These are phyloP conservation scores for Torulaspora gathmanii DNA, from an alignment of 805 yeast genomes.

Conservation along the genomic window DNA sequence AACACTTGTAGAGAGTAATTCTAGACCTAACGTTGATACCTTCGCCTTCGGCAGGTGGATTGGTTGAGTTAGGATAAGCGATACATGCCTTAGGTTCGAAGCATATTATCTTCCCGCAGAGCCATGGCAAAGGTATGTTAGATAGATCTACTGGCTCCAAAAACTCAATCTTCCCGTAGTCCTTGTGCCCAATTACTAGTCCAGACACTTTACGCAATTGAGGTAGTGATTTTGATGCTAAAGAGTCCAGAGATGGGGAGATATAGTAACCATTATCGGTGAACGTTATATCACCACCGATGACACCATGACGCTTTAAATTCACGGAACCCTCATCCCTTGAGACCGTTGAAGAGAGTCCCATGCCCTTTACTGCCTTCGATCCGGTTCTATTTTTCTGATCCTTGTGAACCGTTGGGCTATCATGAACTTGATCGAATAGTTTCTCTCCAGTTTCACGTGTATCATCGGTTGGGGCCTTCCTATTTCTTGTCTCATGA, in stretches of 20 bases:
- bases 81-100: conserved; percentile 57
- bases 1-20: conserved; percentile 73
- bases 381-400: conserved; percentile 2
- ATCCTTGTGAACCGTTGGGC: conserved; percentile 13
- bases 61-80: conserved; percentile 63
- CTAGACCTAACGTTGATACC: conserved; percentile 77
- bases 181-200: conserved; percentile 71
- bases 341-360: conserved; percentile 3
- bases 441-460: conserved; percentile 8
- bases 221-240: conserved; percentile 53
- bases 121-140: conserved; percentile 52
- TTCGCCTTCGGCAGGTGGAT: conserved; percentile 63
- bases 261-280: conserved; percentile 83
- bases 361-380: neutral
- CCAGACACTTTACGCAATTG: conserved; percentile 60
- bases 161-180: conserved; percentile 72
- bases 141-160: conserved; percentile 80
- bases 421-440: conserved; percentile 12
- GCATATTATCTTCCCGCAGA: conserved; percentile 60
- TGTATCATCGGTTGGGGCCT: conserved; percentile 2
- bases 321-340: neutral
- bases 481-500: conserved; percentile 7
- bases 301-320: conserved; percentile 19
- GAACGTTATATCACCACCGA: conserved; percentile 41
- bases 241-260: conserved; percentile 65